Evolutionary conservation across 805 yeast genomes (phyloP).

Genomic region (Candida michaelii): DNA sequence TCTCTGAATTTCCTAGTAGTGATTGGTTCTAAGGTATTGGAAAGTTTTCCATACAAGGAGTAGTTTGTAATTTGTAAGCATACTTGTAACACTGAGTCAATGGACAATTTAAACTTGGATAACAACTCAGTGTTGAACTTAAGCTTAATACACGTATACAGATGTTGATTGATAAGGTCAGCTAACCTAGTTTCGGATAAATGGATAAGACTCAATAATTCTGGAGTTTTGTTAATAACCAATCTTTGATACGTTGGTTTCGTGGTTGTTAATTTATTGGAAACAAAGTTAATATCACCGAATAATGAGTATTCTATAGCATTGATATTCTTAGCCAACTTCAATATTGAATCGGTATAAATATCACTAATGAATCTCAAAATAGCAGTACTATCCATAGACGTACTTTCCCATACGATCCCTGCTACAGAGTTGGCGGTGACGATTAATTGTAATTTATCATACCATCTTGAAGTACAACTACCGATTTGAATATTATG

Average conservation of each 20-base stretch:
- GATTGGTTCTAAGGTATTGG: conserved; percentile 53
- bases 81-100: conserved; percentile 53
- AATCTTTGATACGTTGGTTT: conserved; percentile 36
- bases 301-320: conserved; percentile 57
- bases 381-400: conserved; percentile 60
- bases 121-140: conserved; percentile 37
- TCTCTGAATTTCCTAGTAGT: conserved; percentile 68
- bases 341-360: conserved; percentile 55
- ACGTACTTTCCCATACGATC: conserved; percentile 56
- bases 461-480: conserved; percentile 61
- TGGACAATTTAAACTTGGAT: conserved; percentile 40
- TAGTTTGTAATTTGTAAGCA: conserved; percentile 54
- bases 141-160: conserved; percentile 44
- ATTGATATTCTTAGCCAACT: conserved; percentile 57
- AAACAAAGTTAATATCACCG: conserved; percentile 38
- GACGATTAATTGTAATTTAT: conserved; percentile 54
- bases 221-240: conserved; percentile 44
- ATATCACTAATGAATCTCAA: conserved; percentile 56
- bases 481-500: conserved; percentile 52
- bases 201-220: conserved; percentile 48
- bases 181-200: conserved; percentile 59
- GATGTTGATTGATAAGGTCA: conserved; percentile 58
- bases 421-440: conserved; percentile 60
- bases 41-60: conserved; percentile 53
- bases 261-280: conserved; percentile 32